A percentile compares a stretch with the other conserved stretches of the same genome.
Conservation (phyloP, 1,284 basidiomycete genomes). For the Ganoderma lingzhi region DNA sequence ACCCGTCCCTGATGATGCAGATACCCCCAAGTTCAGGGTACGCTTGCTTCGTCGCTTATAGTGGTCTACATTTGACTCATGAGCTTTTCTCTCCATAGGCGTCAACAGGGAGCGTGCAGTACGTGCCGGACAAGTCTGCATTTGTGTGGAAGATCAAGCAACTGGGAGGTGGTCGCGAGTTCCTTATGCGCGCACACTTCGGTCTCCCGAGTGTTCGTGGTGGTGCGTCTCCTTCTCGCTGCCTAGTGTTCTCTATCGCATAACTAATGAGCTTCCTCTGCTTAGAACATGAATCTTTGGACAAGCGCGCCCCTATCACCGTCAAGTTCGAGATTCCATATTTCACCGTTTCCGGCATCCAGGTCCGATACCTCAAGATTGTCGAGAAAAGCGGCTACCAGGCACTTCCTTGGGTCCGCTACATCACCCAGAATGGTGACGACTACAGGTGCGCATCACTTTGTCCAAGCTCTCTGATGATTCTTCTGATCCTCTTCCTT, state of each 20-base stretch:
- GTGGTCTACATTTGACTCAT: neutral
- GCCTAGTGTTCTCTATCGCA: neutral
- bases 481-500: conserved; percentile 8
- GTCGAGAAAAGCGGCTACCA: conserved; percentile 99
- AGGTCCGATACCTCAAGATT: conserved; percentile 96
- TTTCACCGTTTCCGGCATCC: conserved; percentile 97
- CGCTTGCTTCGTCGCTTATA: conserved; percentile 34
- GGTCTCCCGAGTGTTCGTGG: conserved; percentile 90
- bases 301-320: conserved; percentile 93
- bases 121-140: conserved; percentile 94
- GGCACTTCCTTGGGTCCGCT: conserved; percentile 91
- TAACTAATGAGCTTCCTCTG: conserved; percentile 11
- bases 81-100: conserved; percentile 57
- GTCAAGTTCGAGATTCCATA: conserved; percentile 99
- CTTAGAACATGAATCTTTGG: conserved; percentile 77
- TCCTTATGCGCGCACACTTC: conserved; percentile 96
- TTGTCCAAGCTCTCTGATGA: neutral
- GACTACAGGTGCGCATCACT: conserved; percentile 78
- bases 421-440: conserved; percentile 96
- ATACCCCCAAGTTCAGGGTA: conserved; percentile 96
- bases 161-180: conserved; percentile 91
- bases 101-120: conserved; percentile 91
- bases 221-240: conserved; percentile 57
- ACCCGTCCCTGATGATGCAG: conserved; percentile 97
- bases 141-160: conserved; percentile 99